These are phyloP conservation scores for Leccinum incarnatum DNA, from an alignment of 768 basidiomycete genomes.

Conservation along the genomic window DNA sequence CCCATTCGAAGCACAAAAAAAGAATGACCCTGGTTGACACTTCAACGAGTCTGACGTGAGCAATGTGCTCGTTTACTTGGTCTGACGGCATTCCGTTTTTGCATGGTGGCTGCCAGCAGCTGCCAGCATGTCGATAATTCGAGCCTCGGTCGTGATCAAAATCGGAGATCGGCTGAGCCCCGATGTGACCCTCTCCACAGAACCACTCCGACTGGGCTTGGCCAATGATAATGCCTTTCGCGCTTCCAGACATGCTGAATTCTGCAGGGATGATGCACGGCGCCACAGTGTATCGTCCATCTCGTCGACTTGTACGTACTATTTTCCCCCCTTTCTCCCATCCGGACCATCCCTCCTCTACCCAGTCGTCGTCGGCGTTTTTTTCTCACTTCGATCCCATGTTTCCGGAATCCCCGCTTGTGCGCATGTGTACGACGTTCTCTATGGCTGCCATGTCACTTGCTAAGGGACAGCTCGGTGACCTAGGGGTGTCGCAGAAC, in stretches of 20 bases:
- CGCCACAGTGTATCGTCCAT: conserved; percentile 37
- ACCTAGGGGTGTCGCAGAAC: conserved; percentile 41
- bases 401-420: neutral
- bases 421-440: conserved; percentile 37
- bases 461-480: conserved; percentile 28
- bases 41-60: neutral
- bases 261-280: conserved; percentile 36
- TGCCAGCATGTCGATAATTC: neutral
- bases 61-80: neutral
- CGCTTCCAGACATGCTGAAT: conserved; percentile 47
- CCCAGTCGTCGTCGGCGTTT: neutral
- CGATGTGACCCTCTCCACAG: neutral
- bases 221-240: neutral
- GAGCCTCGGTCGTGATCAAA: neutral
- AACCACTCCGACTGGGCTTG: neutral
- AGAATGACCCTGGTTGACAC: neutral
- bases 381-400: neutral
- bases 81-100: neutral
- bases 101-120: neutral
- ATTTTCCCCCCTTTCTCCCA: neutral
- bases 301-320: conserved; percentile 50
- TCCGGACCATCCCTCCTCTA: neutral
- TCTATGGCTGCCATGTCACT: conserved; percentile 37
- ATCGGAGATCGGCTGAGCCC: neutral
- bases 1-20: neutral